phyloP scores from a whole-genome alignment of 495 filamentous ascomycete genomes.

The Haplographium delicatum region DNA sequence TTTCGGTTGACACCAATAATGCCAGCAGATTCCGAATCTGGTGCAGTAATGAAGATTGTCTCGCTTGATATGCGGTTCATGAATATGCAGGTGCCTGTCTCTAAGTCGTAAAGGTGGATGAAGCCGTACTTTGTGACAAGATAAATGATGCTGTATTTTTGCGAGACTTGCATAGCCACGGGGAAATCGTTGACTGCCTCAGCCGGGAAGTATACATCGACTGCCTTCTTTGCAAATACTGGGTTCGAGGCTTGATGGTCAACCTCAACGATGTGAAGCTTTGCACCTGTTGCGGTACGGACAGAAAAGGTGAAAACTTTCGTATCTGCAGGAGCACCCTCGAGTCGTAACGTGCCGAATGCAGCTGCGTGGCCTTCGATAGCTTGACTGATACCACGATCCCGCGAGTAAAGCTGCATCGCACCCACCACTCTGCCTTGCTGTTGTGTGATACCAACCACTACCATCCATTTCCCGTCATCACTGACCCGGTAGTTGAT shows the following conservation, averaged over 20 bases:
- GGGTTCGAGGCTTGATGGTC: constrained; percentile 88
- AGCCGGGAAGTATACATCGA: constrained; percentile 94
- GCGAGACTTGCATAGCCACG: constrained; percentile 95
- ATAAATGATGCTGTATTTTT: constrained; percentile 92
- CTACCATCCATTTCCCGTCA: constrained; percentile 96
- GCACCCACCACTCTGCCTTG: constrained; percentile 90
- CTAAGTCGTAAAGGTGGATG: constrained; percentile 96
- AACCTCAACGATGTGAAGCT: constrained; percentile 97
- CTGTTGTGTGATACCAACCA: constrained; percentile 90
- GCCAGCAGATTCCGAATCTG: constrained; percentile 77
- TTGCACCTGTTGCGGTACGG: constrained; percentile 77
- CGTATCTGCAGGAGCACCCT: constrained; percentile 83
- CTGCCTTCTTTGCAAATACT: constrained; percentile 85
- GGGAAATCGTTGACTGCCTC: constrained; percentile 97
- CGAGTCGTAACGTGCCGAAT: constrained; percentile 83
- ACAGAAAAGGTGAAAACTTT: constrained; percentile 97
- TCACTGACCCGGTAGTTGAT: constrained; percentile 98
- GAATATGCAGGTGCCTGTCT: constrained; percentile 96
- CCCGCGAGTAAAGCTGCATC: constrained; percentile 95
- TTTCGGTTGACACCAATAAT: constrained; percentile 79
- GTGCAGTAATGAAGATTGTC: constrained; percentile 92
- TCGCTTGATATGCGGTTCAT: constrained; percentile 99
- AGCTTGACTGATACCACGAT: constrained; percentile 92
- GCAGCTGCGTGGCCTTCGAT: constrained; percentile 97
- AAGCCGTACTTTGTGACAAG: constrained; percentile 98